These are phyloP conservation scores for Vigna mungo DNA, from an alignment of 306 rosid species.

Conservation along the genomic window DNA sequence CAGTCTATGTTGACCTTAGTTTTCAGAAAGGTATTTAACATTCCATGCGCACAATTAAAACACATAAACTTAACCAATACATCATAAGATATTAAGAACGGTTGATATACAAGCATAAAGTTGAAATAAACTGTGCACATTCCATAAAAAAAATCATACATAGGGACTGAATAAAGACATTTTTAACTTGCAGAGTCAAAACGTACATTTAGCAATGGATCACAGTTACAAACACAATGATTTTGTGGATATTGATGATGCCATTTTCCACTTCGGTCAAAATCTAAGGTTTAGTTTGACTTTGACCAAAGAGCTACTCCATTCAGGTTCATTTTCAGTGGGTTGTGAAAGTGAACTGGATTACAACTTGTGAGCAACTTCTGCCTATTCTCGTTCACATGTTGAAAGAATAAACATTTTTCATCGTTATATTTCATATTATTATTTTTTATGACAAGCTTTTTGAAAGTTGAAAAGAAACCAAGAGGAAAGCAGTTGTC, in stretches of 20 bases:
- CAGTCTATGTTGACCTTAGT: neutral
- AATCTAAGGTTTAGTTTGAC: constrained; percentile 4
- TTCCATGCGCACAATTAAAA: neutral
- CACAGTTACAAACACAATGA: neutral
- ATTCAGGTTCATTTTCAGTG: neutral
- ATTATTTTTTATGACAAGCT: neutral
- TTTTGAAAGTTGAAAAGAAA: neutral
- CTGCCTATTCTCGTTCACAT: neutral
- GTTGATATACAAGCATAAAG: neutral
- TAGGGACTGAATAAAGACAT: neutral
- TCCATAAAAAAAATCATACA: neutral
- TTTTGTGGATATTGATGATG: neutral
- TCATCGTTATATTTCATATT: neutral
- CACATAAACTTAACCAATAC: neutral
- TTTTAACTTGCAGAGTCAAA: neutral
- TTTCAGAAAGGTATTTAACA: neutral
- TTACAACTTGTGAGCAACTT: constrained; percentile 19
- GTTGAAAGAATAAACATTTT: constrained; percentile 5
- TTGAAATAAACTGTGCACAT: neutral
- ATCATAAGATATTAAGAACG: no score
- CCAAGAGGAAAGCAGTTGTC: neutral
- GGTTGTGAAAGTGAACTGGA: constrained; percentile 6
- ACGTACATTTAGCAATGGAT: neutral
- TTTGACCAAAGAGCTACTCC: neutral
- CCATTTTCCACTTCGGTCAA: constrained; percentile 19